Percentiles rank a stretch among this genome's conserved stretches.
phyloP scores from a whole-genome alignment of 2,329 filamentous ascomycete species.

The Fusarium nelsonii region DNA sequence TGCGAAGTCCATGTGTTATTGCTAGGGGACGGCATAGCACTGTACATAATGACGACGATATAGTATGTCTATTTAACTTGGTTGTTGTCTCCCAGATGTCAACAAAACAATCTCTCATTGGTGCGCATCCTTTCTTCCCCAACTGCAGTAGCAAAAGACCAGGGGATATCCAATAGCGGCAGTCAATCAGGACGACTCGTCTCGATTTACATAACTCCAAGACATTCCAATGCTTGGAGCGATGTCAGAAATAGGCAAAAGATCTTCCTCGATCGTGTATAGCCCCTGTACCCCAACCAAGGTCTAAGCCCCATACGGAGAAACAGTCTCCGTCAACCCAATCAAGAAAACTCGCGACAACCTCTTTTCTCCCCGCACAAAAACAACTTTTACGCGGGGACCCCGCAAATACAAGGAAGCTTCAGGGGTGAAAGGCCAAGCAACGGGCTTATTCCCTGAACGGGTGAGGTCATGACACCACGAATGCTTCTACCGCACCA shows the following conservation, averaged over 20 bases:
- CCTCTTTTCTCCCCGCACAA: constrained; percentile 19
- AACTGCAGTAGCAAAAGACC: not conserved
- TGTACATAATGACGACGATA: not conserved
- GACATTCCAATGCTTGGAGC: not conserved
- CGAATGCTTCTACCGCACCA: constrained; percentile 18
- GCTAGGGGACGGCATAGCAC: not conserved
- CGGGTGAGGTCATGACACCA: constrained; percentile 16
- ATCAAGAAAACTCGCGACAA: constrained; percentile 14
- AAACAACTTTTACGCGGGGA: constrained; percentile 17
- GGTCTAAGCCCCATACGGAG: constrained; percentile 6
- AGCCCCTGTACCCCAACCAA: not conserved
- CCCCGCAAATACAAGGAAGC: constrained; percentile 20
- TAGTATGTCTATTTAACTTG: not conserved
- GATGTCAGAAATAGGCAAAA: constrained; percentile 21
- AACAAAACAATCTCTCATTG: constrained; percentile 1
- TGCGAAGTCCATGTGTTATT: not conserved
- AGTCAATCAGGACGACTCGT: not conserved
- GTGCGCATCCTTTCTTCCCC: constrained; percentile 5
- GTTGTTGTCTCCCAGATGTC: not conserved
- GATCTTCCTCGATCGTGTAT: not conserved
- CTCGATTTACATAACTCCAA: constrained; percentile 3
- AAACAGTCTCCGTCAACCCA: constrained; percentile 14
- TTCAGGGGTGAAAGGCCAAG: not conserved
- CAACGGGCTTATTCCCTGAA: constrained; percentile 17
- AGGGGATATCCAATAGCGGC: not conserved